phyloP scores from a whole-genome alignment of 768 basidiomycete genomes.

The Psilocybe subaeruginosa region DNA sequence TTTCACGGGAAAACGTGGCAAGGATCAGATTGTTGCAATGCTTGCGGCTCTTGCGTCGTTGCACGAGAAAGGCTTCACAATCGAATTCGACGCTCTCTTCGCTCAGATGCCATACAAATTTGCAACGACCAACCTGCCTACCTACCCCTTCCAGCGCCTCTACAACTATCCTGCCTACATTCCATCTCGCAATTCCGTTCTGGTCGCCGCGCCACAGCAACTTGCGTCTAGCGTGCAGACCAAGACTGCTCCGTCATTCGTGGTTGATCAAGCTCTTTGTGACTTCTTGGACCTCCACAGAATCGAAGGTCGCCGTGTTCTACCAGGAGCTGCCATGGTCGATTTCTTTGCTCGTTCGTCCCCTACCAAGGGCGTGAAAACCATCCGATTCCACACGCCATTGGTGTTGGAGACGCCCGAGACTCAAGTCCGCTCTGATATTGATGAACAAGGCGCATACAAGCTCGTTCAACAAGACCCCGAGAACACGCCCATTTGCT shows the following conservation, averaged over 20 bases:
- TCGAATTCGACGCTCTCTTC: constrained; percentile 29
- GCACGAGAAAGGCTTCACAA: constrained; percentile 28
- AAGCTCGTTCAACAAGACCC: constrained; percentile 25
- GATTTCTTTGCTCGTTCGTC: constrained; percentile 29
- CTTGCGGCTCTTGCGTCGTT: constrained; percentile 29
- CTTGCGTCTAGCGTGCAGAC: background rate
- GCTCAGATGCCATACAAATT: constrained; percentile 24
- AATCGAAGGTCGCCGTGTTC: constrained; percentile 36
- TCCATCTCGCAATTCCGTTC: constrained; percentile 26
- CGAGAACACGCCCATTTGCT: constrained; percentile 29
- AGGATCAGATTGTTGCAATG: constrained; percentile 34
- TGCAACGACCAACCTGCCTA: constrained; percentile 31
- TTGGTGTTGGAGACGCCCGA: constrained; percentile 29
- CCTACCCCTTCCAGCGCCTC: constrained; percentile 39
- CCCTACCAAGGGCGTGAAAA: constrained; percentile 24
- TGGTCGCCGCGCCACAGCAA: constrained; percentile 18
- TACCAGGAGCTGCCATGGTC: constrained; percentile 38
- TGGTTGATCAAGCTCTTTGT: constrained; percentile 29
- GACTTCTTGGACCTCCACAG: constrained; percentile 34
- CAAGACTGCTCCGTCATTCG: constrained; percentile 17
- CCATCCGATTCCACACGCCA: constrained; percentile 34
- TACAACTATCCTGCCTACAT: constrained; percentile 34
- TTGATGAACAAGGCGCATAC: constrained; percentile 24
- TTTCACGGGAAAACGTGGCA: constrained; percentile 31
- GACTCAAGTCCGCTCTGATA: constrained; percentile 23